These are phyloP conservation scores for Ophiobolus disseminans DNA, from an alignment of 2,329 filamentous ascomycete species.

Conservation along the genomic window DNA sequence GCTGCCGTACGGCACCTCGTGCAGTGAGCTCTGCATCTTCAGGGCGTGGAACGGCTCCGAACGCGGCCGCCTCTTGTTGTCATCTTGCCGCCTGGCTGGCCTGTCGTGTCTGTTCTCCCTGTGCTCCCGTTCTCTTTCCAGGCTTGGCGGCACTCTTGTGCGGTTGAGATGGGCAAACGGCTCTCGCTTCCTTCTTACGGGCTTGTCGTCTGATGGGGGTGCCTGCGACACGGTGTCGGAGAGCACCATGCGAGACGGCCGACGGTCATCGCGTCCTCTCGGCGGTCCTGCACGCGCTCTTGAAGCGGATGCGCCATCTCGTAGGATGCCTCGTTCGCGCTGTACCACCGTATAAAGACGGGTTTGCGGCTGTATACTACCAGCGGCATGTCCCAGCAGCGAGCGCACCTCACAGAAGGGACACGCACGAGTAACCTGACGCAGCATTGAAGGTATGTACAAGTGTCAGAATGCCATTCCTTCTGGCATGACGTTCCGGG, in stretches of 20 bases:
- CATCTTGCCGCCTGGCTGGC: constrained; percentile 18
- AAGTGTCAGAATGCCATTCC: neutral
- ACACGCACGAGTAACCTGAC: constrained; percentile 43
- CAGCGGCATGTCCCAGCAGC: constrained; percentile 21
- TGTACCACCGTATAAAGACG: constrained; percentile 47
- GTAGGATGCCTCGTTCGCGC: constrained; percentile 7
- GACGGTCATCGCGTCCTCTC: constrained; percentile 44
- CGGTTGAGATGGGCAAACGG: constrained; percentile 45
- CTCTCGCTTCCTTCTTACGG: constrained; percentile 33
- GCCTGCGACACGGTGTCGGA: constrained; percentile 49
- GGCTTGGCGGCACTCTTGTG: constrained; percentile 36
- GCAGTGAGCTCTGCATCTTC: constrained; percentile 88
- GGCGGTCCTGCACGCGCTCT: constrained; percentile 11
- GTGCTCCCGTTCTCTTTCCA: constrained; percentile 25
- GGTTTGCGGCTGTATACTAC: constrained; percentile 40
- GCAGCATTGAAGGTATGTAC: constrained; percentile 31
- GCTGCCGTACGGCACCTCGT: constrained; percentile 77
- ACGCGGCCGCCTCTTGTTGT: constrained; percentile 38
- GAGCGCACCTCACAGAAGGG: constrained; percentile 53
- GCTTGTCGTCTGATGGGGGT: constrained; percentile 25
- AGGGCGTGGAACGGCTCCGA: constrained; percentile 75
- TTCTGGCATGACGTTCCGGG: neutral
- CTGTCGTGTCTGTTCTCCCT: constrained; percentile 12
- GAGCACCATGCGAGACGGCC: constrained; percentile 59
- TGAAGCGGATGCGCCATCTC: constrained; percentile 12